Percentiles rank a stretch among this genome's conserved stretches.
Conservation (phyloP, 768 basidiomycete species). For the Termitomyces sp. region DNA sequence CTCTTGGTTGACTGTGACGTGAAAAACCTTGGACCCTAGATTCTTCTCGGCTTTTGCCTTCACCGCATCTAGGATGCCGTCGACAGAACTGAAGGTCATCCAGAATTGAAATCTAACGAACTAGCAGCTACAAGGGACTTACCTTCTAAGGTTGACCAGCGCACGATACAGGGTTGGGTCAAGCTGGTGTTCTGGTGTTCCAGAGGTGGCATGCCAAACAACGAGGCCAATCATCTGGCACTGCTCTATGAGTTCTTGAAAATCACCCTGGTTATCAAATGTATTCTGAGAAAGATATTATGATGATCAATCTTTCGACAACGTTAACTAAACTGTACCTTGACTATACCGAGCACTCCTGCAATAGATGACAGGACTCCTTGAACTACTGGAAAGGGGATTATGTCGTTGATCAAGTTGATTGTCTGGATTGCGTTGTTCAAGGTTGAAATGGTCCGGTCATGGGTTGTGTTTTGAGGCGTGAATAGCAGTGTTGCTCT, state of each 20-base stretch:
- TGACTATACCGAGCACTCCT: slow-evolving; percentile 2
- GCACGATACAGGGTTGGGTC: too few relatives aligned
- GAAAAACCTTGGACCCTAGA: slow-evolving; percentile 2
- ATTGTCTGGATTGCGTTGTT: slow-evolving; percentile 2
- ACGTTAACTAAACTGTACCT: background rate
- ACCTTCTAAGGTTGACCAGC: background rate
- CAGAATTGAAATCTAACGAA: too few relatives aligned
- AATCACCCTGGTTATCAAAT: slow-evolving; percentile 3
- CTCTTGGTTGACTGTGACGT: slow-evolving; percentile 8
- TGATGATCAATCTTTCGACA: too few relatives aligned
- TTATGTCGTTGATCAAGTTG: background rate
- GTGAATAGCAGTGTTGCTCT: too few relatives aligned
- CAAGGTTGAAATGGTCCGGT: background rate
- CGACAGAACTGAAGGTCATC: background rate
- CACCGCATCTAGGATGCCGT: background rate
- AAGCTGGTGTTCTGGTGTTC: background rate
- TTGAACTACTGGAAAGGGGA: background rate
- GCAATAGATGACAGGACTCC: slow-evolving; percentile 4
- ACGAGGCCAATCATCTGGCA: slow-evolving; percentile 10
- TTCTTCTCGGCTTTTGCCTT: background rate
- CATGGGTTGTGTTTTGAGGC: background rate
- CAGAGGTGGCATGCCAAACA: slow-evolving; percentile 5
- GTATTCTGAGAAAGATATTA: background rate
- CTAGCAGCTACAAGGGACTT: too few relatives aligned
- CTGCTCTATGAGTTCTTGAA: slow-evolving; percentile 8